These are phyloP conservation scores for Niveomyces coronatus DNA, from an alignment of 2,329 filamentous ascomycete species.

Conservation along the genomic window DNA sequence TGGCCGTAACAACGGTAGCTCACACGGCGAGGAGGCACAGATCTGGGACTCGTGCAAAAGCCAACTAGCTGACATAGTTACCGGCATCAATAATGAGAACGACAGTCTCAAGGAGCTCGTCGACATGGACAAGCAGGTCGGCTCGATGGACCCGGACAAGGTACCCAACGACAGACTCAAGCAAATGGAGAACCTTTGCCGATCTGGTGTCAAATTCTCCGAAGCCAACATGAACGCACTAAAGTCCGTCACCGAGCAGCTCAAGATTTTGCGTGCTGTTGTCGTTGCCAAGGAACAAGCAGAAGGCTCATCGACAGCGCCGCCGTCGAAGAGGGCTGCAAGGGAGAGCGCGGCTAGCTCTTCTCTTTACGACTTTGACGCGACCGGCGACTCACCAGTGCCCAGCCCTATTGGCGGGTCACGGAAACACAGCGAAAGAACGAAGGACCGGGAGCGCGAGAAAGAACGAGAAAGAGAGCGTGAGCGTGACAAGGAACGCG, in stretches of 20 bases:
- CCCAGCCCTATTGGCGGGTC: constrained; percentile 29
- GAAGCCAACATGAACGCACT: constrained; percentile 28
- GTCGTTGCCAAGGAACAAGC: constrained; percentile 33
- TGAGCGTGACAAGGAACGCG: constrained; percentile 28
- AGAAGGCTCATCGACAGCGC: constrained; percentile 22
- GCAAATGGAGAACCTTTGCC: constrained; percentile 32
- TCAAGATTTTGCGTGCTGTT: constrained; percentile 32
- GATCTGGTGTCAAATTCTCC: constrained; percentile 31
- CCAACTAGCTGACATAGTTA: constrained; percentile 29
- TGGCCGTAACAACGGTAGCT: constrained; percentile 32
- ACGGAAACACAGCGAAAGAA: constrained; percentile 16
- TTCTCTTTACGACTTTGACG: constrained; percentile 35
- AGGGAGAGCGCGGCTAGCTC: constrained; percentile 17
- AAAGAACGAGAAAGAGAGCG: constrained; percentile 17
- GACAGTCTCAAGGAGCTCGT: constrained; percentile 30
- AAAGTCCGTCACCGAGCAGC: constrained; percentile 29
- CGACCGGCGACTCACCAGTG: constrained; percentile 33
- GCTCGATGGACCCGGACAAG: constrained; percentile 27
- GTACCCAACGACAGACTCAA: constrained; percentile 27
- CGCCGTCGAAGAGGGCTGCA: constrained; percentile 19
- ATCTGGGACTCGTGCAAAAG: constrained; percentile 32
- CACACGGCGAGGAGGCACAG: constrained; percentile 32
- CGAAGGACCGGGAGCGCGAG: constrained; percentile 27
- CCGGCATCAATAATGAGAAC: constrained; percentile 31
- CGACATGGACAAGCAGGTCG: constrained; percentile 30